These are phyloP conservation scores for Aspergillus persii DNA, from an alignment of 2,329 filamentous ascomycete genomes.

Conservation along the genomic window DNA sequence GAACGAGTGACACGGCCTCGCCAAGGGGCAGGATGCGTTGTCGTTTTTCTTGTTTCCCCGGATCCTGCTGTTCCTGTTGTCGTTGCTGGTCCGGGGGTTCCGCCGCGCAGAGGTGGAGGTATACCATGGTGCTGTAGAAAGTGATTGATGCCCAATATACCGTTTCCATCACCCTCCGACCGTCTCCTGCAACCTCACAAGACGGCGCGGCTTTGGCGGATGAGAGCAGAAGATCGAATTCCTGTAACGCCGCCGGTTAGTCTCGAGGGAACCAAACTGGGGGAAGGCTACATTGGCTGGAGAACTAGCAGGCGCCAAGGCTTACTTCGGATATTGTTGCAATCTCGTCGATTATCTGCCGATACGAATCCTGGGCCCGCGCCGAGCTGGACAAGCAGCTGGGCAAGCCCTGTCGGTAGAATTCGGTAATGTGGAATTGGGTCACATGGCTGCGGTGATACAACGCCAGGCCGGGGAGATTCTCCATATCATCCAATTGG, in stretches of 20 bases:
- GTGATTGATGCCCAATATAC: slow-evolving; percentile 26
- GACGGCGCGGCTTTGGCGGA: slow-evolving; percentile 17
- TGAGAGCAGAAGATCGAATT: slow-evolving; percentile 22
- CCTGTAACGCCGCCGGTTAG: slow-evolving; percentile 7
- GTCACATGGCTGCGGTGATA: slow-evolving; percentile 27
- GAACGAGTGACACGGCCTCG: slow-evolving; percentile 20
- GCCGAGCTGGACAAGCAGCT: not conserved
- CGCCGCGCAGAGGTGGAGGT: slow-evolving; percentile 24
- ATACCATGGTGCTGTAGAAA: slow-evolving; percentile 23
- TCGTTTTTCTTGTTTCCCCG: too few species aligned
- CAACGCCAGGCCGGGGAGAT: slow-evolving; percentile 20
- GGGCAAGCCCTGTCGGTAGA: slow-evolving; percentile 12
- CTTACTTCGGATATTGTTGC: slow-evolving; percentile 20
- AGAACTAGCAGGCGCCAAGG: not conserved
- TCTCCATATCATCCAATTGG: slow-evolving; percentile 28
- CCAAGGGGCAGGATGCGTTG: slow-evolving; percentile 12
- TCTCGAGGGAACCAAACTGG: too few species aligned
- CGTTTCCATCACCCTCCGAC: slow-evolving; percentile 24
- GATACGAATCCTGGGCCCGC: slow-evolving; percentile 8
- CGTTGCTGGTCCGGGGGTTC: not conserved
- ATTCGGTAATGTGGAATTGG: slow-evolving; percentile 26
- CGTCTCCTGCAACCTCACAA: slow-evolving; percentile 17
- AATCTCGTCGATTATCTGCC: slow-evolving; percentile 21
- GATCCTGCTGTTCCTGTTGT: slow-evolving; percentile 1
- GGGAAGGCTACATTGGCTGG: too few species aligned